Evolutionary conservation across 2,329 filamentous ascomycete genomes (phyloP).

Genomic region (Alternaria dauci): DNA sequence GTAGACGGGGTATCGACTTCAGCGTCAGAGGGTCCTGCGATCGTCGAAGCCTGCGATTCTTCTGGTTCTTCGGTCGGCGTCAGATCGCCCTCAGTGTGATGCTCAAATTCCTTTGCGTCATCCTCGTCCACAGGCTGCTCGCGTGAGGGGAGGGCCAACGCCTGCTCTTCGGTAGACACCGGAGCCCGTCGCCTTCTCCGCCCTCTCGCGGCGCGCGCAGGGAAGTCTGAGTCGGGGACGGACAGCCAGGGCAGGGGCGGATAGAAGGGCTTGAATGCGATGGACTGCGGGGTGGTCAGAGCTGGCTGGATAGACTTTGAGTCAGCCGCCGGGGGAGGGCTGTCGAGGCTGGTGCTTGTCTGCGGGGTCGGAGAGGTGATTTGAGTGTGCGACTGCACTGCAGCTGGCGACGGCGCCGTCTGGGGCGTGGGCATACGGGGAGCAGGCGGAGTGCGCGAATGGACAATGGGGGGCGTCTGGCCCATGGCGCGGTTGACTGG

Average conservation of each 20-base stretch:
- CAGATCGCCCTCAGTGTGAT: conserved; percentile 33
- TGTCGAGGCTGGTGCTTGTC: conserved; percentile 40
- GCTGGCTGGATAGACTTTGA: conserved; percentile 25
- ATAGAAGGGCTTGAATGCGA: conserved; percentile 56
- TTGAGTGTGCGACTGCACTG: conserved; percentile 46
- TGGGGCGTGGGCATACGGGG: conserved; percentile 43
- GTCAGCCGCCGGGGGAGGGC: conserved; percentile 32
- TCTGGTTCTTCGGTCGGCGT: conserved; percentile 53
- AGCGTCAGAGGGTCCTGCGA: conserved; percentile 56
- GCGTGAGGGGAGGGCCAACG: conserved; percentile 62
- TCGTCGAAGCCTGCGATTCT: conserved; percentile 56
- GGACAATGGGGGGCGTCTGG: conserved; percentile 49
- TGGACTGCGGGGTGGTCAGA: conserved; percentile 33
- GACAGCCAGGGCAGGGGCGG: conserved; percentile 69
- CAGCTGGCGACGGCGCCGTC: conserved; percentile 46
- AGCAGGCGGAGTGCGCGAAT: conserved; percentile 48
- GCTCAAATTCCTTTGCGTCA: conserved; percentile 17
- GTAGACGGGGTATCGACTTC: conserved; percentile 65
- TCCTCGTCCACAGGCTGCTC: conserved; percentile 41
- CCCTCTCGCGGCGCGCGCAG: conserved; percentile 57
- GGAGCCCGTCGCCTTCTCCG: conserved; percentile 56
- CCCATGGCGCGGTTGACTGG: conserved; percentile 51
- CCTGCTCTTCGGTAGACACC: conserved; percentile 49
- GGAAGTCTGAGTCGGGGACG: conserved; percentile 63
- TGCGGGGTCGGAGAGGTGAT: conserved; percentile 46